A percentile compares a stretch with the other conserved stretches of the same genome.
phyloP scores from a whole-genome alignment of 176 grass and related monocot species.

The Carex pumila region DNA sequence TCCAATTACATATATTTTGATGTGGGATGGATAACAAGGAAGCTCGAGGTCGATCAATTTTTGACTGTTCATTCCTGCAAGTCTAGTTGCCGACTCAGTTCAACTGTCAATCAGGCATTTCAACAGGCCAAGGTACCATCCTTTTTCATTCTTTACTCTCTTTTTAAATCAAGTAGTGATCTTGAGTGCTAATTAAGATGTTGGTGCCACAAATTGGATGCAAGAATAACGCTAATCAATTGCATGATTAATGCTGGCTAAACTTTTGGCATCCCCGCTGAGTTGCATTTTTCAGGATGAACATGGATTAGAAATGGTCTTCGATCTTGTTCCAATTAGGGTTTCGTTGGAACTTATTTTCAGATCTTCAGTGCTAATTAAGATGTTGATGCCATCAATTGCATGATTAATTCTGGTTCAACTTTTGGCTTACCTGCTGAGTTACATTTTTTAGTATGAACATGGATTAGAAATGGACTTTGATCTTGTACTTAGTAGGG shows the following conservation, averaged over 20 bases:
- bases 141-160: neutral
- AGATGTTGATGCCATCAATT: too few relatives aligned
- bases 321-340: too few relatives aligned
- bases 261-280: neutral
- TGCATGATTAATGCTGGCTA: neutral
- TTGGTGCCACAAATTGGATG: neutral
- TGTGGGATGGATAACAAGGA: slow-evolving; percentile 66
- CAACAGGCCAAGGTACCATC: slow-evolving; percentile 7
- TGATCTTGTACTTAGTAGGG: neutral
- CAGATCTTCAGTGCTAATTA: too few relatives aligned
- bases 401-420: too few relatives aligned
- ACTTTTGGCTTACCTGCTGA: too few relatives aligned
- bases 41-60: slow-evolving; percentile 50
- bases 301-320: neutral
- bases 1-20: slow-evolving; percentile 55
- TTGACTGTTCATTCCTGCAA: slow-evolving; percentile 51
- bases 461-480: neutral
- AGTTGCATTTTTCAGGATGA: neutral
- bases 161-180: neutral
- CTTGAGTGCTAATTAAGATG: neutral
- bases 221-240: neutral
- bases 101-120: neutral
- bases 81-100: slow-evolving; percentile 4
- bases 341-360: too few relatives aligned
- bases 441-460: too few relatives aligned